Evolutionary conservation across 163 green algal species (phyloP).

Genomic region (Trebouxia gelatinosa): DNA sequence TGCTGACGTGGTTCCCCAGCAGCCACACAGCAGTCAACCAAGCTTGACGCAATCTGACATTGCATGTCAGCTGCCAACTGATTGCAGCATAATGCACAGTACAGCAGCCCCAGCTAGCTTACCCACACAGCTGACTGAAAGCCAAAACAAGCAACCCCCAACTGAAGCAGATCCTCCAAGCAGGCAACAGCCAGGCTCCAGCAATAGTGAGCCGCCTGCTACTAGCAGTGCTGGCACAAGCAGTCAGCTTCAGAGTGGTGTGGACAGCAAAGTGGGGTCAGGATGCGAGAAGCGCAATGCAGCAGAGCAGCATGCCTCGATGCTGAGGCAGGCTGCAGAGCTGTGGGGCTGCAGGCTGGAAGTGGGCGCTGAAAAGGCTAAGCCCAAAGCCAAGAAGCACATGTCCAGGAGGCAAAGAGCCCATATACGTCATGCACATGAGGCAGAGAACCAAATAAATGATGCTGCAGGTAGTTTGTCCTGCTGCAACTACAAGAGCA

Average conservation of each 20-base stretch:
- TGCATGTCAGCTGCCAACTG: not conserved
- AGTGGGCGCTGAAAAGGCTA: not conserved
- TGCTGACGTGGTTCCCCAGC: no score
- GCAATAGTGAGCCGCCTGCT: no score
- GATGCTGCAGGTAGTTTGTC: not conserved
- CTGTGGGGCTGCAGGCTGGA: conserved; percentile 19
- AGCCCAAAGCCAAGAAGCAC: not conserved
- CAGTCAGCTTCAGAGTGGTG: no score
- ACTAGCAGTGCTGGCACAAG: no score
- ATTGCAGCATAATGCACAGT: not conserved
- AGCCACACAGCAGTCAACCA: not conserved
- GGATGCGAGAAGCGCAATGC: no score
- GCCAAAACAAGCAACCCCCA: no score
- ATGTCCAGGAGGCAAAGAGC: not conserved
- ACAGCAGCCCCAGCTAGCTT: no score
- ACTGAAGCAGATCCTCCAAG: no score
- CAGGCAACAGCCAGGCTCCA: no score
- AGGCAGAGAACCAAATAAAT: conserved; percentile 21
- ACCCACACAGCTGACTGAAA: no score
- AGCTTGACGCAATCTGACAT: not conserved
- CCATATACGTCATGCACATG: conserved; percentile 4
- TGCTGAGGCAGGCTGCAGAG: conserved; percentile 2
- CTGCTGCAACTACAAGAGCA: not conserved
- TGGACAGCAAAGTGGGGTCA: no score
- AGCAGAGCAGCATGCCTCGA: no score